A percentile compares a stretch with the other conserved stretches of the same genome.
Evolutionary conservation across 2,329 filamentous ascomycete genomes (phyloP).

Genomic region (Cladophialophora bantiana): DNA sequence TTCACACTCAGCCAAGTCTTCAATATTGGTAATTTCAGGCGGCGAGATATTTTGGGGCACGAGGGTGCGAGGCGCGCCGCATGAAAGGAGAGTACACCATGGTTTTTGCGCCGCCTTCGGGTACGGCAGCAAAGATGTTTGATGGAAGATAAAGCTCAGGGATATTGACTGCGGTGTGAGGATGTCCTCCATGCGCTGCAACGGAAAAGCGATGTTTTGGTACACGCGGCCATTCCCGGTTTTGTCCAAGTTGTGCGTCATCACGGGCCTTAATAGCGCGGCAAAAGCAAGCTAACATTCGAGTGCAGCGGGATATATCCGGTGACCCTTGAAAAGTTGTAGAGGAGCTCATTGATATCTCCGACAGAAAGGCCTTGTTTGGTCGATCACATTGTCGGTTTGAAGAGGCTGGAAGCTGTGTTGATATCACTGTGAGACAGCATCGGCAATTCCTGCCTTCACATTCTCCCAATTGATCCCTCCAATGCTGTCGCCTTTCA

Average conservation of each 20-base stretch:
- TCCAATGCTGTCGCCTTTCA: constrained; percentile 55
- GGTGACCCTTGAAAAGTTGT: not conserved
- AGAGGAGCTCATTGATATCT: not conserved
- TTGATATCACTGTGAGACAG: constrained; percentile 24
- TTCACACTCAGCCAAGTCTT: not conserved
- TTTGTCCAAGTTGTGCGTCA: not conserved
- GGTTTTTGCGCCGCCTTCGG: not conserved
- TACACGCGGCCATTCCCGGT: constrained; percentile 4
- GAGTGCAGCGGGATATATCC: not conserved
- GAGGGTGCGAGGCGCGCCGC: not conserved
- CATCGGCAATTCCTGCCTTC: constrained; percentile 34
- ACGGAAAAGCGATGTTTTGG: not conserved
- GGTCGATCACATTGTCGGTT: not conserved
- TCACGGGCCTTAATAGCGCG: not conserved
- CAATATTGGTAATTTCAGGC: not conserved
- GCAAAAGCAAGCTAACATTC: not conserved
- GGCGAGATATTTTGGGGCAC: not conserved
- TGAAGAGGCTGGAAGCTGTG: not conserved
- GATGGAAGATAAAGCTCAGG: not conserved
- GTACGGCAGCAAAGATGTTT: not conserved
- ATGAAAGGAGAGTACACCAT: not conserved
- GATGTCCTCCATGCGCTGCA: not conserved
- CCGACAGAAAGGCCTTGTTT: not conserved
- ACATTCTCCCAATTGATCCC: constrained; percentile 62
- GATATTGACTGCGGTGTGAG: not conserved